These are phyloP conservation scores for Durio zibethinus DNA, from an alignment of 345 rosid species.

Conservation along the genomic window DNA sequence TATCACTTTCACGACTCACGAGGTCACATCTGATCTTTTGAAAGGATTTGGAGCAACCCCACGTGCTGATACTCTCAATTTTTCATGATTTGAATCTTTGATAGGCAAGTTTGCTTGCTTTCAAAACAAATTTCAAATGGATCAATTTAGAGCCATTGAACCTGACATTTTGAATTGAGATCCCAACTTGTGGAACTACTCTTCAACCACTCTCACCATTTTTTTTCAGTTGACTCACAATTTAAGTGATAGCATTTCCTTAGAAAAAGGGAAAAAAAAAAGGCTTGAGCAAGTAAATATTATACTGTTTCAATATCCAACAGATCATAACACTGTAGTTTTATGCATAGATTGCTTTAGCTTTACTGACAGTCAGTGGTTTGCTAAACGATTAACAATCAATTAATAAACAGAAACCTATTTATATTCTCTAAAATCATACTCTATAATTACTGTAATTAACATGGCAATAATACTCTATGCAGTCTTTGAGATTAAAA, in stretches of 20 bases:
- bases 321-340: too few species aligned
- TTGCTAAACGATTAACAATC: background rate
- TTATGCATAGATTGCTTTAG: too few species aligned
- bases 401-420: background rate
- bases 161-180: background rate
- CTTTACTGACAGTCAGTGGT: background rate
- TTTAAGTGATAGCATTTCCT: background rate
- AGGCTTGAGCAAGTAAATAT: too few species aligned
- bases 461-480: background rate
- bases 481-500: background rate
- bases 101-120: background rate
- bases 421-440: background rate
- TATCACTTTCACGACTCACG: background rate
- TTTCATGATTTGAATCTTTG: background rate
- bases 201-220: background rate
- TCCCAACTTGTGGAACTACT: background rate
- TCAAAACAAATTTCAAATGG: background rate
- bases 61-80: background rate
- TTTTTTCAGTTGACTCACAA: background rate
- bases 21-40: background rate
- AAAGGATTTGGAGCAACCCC: background rate
- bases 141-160: background rate
- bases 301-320: too few species aligned
- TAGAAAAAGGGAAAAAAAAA: background rate
- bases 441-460: background rate